These are phyloP conservation scores for Brassica juncea DNA, from an alignment of 345 rosid genomes.

Conservation along the genomic window DNA sequence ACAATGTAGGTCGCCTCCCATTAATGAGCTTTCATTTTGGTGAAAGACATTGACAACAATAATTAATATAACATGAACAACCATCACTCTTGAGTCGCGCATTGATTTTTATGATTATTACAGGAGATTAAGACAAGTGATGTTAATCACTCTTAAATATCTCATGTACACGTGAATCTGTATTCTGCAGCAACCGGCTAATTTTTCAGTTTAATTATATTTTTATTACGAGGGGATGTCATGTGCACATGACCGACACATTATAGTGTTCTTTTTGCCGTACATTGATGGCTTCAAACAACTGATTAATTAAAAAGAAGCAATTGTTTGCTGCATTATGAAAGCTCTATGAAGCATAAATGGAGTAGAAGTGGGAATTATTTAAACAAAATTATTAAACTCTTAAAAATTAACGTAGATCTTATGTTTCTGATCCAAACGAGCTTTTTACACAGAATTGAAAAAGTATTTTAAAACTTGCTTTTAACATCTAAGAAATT, in stretches of 20 bases:
- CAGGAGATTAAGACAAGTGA: neutral
- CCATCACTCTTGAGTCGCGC: neutral
- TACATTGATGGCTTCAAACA: constrained; percentile 1
- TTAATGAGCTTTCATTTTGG: neutral
- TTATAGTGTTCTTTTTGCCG: constrained; percentile 12
- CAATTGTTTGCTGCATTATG: neutral
- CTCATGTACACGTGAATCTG: constrained; percentile 18
- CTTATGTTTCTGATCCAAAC: neutral
- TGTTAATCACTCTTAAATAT: neutral
- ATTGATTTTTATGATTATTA: neutral
- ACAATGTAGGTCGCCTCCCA: neutral
- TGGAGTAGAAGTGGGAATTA: constrained; percentile 14
- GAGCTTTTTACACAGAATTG: neutral
- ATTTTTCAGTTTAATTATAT: neutral
- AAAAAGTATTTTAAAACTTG: constrained; percentile 17
- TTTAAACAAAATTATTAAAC: neutral
- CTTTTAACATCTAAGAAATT: neutral
- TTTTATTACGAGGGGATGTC: constrained; percentile 1
- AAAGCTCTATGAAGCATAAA: neutral
- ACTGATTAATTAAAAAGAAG: neutral
- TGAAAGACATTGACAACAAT: neutral
- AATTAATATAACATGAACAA: neutral
- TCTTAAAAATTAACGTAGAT: neutral
- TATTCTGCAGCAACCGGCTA: constrained; percentile 2
- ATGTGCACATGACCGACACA: constrained; percentile 30